Conservation (phyloP, 768 basidiomycete species). For the Thelephora ganbajun region DNA sequence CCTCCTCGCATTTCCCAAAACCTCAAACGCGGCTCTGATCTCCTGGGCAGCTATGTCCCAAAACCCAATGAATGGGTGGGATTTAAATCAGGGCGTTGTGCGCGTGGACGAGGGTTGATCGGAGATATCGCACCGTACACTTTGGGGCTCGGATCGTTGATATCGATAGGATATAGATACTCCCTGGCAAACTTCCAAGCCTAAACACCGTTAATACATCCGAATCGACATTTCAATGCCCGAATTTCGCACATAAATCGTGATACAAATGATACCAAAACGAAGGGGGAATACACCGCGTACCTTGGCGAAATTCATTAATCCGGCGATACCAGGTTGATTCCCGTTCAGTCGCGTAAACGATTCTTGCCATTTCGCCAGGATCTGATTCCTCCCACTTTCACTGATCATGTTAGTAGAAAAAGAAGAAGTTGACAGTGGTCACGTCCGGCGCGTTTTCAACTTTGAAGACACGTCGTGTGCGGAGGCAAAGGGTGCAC, state of each 20-base stretch:
- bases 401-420: not conserved
- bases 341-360: constrained; percentile 17
- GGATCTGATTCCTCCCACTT: constrained; percentile 7
- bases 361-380: constrained; percentile 16
- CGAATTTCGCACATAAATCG: not conserved
- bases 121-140: constrained; percentile 15
- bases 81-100: not conserved
- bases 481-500: too few species aligned
- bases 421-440: too few species aligned
- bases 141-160: constrained; percentile 22
- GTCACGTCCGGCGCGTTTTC: too few species aligned
- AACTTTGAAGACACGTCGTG: too few species aligned
- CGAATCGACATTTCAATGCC: too few species aligned
- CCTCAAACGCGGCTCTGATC: constrained; percentile 41
- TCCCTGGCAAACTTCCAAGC: constrained; percentile 45
- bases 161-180: constrained; percentile 41
- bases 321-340: constrained; percentile 16
- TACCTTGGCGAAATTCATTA: constrained; percentile 48
- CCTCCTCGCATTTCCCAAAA: constrained; percentile 43
- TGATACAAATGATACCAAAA: not conserved
- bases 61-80: too few species aligned
- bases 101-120: constrained; percentile 7
- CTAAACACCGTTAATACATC: constrained; percentile 17
- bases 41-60: constrained; percentile 27
- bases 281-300: constrained; percentile 2